phyloP scores from a whole-genome alignment of 352 stramenopile species.

The Globisporangium ultimum region DNA sequence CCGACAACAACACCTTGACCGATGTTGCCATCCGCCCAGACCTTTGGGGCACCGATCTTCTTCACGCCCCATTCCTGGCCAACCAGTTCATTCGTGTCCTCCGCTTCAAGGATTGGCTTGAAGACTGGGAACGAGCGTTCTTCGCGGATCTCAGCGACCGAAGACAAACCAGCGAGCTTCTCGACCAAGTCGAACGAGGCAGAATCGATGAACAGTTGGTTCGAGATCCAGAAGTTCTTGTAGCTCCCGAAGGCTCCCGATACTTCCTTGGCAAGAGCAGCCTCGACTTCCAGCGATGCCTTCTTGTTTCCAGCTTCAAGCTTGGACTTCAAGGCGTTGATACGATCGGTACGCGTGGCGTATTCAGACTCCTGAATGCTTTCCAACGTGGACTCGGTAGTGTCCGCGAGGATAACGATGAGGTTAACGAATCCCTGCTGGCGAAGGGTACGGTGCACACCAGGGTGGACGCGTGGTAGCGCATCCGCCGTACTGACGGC shows the following conservation, averaged over 20 bases:
- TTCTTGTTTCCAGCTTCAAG: neutral
- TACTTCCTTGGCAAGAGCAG: neutral
- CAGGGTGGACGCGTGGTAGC: neutral
- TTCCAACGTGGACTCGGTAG: conserved; percentile 11
- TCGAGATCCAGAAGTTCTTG: neutral
- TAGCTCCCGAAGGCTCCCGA: neutral
- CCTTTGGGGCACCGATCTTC: conserved; percentile 10
- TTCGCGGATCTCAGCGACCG: conserved; percentile 8
- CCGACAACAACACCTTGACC: conserved; percentile 12
- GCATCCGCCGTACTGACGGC: neutral
- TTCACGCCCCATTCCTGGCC: conserved; percentile 2
- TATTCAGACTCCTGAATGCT: conserved; percentile 17
- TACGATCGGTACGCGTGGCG: conserved; percentile 15
- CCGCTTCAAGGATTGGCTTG: neutral
- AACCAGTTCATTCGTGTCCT: neutral
- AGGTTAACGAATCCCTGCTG: conserved; percentile 30
- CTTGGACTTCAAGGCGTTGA: conserved; percentile 8
- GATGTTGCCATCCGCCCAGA: conserved; percentile 6
- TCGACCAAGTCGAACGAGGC: conserved; percentile 2
- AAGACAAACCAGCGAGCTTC: neutral
- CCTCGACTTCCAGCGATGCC: neutral
- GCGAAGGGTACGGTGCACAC: conserved; percentile 26
- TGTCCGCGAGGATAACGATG: conserved; percentile 27
- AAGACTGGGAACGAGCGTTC: conserved; percentile 1
- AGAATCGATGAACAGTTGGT: neutral